Evolutionary conservation across 768 basidiomycete species (phyloP).

Genomic region (Boletus sp.): DNA sequence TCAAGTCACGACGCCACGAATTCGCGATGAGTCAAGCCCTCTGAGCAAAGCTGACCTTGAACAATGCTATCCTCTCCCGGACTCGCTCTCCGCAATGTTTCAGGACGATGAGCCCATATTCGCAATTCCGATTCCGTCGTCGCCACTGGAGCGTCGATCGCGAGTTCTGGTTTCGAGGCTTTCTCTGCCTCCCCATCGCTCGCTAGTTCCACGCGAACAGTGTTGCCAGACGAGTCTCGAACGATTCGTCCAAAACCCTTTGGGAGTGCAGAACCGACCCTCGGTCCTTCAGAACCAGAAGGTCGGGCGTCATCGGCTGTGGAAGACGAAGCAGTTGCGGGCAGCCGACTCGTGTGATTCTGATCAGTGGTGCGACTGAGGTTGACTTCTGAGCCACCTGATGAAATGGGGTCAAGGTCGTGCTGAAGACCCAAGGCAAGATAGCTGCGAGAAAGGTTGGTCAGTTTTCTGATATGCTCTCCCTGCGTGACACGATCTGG

Average conservation of each 20-base stretch:
- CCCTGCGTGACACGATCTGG: not conserved
- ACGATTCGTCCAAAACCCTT: constrained; percentile 79
- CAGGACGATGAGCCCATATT: constrained; percentile 15
- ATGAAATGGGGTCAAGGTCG: constrained; percentile 60
- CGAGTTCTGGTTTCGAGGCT: constrained; percentile 25
- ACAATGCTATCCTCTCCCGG: constrained; percentile 5
- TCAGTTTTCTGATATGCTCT: not conserved
- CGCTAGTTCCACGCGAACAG: constrained; percentile 65
- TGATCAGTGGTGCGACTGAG: not conserved
- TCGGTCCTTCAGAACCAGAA: constrained; percentile 7
- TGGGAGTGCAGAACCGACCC: constrained; percentile 36
- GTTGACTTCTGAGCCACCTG: constrained; percentile 63
- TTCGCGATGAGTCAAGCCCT: no score
- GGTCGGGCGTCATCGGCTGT: not conserved
- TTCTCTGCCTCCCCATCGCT: constrained; percentile 41
- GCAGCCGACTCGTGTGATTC: not conserved
- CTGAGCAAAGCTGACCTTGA: constrained; percentile 40
- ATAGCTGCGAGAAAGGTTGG: constrained; percentile 50
- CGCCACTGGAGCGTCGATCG: constrained; percentile 39
- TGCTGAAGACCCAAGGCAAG: constrained; percentile 69
- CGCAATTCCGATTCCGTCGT: constrained; percentile 14
- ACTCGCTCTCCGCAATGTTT: not conserved
- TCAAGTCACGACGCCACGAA: not conserved
- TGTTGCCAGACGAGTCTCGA: constrained; percentile 73
- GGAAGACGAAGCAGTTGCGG: not conserved